These are phyloP conservation scores for Marasmius oreades DNA, from an alignment of 1,284 basidiomycete genomes.

Conservation along the genomic window DNA sequence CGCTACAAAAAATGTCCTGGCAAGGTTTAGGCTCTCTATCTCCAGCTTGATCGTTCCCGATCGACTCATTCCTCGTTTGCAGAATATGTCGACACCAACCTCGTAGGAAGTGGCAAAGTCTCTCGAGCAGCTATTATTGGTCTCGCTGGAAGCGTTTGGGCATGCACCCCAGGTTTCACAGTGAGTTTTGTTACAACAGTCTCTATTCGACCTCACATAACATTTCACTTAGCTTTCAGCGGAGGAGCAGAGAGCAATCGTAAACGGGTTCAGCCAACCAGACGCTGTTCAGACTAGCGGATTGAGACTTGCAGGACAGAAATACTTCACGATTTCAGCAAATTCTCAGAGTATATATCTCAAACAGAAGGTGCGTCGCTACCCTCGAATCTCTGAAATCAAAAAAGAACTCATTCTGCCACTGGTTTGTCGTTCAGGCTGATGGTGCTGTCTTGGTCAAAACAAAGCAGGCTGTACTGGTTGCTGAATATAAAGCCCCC, in stretches of 20 bases:
- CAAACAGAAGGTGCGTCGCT: constrained; percentile 69
- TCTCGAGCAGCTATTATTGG: constrained; percentile 84
- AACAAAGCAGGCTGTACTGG: constrained; percentile 86
- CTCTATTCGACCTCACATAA: not conserved
- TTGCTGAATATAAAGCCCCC: constrained; percentile 76
- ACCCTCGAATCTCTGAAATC: constrained; percentile 1
- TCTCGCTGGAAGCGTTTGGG: constrained; percentile 87
- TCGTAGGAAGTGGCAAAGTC: constrained; percentile 78
- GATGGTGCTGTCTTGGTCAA: constrained; percentile 83
- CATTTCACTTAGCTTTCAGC: constrained; percentile 53
- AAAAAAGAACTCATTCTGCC: not conserved
- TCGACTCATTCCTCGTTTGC: constrained; percentile 9
- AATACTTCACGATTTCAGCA: constrained; percentile 78
- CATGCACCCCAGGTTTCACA: constrained; percentile 66
- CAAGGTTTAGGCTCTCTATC: constrained; percentile 34
- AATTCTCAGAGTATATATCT: constrained; percentile 66
- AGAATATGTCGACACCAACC: constrained; percentile 89
- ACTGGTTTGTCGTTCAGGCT: constrained; percentile 41
- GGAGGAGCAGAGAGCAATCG: constrained; percentile 73
- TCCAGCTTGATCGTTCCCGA: not conserved
- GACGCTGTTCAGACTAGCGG: constrained; percentile 53
- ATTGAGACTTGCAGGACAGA: constrained; percentile 67
- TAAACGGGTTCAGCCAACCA: constrained; percentile 51
- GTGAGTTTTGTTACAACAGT: constrained; percentile 43
- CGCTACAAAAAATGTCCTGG: constrained; percentile 44